Evolutionary conservation across 1,284 basidiomycete genomes (phyloP).

Genomic region (Dichomitus squalens): DNA sequence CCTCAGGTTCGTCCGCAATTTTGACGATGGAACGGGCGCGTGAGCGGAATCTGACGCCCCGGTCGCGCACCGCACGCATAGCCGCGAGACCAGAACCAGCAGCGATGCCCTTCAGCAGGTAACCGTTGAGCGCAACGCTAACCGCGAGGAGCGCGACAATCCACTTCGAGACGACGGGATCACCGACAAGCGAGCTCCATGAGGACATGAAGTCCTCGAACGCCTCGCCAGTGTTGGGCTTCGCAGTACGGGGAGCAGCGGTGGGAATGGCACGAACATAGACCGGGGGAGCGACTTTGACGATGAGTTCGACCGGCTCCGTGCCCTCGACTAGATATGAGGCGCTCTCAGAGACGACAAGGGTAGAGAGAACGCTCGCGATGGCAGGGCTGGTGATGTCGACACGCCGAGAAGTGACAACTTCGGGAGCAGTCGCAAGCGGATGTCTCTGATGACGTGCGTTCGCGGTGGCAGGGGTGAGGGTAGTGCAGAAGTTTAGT

Average conservation of each 20-base stretch:
- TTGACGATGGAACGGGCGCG: conserved; percentile 26
- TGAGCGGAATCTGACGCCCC: conserved; percentile 33
- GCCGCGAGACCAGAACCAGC: conserved; percentile 35
- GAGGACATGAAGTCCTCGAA: conserved; percentile 89
- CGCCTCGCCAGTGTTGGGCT: conserved; percentile 34
- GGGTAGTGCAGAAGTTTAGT: conserved; percentile 91
- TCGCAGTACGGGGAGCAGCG: conserved; percentile 14
- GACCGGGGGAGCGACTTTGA: conserved; percentile 73
- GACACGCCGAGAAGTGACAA: conserved; percentile 51
- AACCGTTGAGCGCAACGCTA: conserved; percentile 92
- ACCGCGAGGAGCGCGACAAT: conserved; percentile 89
- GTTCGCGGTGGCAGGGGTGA: conserved; percentile 75
- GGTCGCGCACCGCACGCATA: conserved; percentile 27
- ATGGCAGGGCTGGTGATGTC: conserved; percentile 67
- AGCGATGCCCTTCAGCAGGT: conserved; percentile 84
- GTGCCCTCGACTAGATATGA: conserved; percentile 32
- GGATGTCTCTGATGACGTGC: conserved; percentile 48
- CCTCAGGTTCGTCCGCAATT: conserved; percentile 29
- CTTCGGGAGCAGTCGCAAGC: conserved; percentile 26
- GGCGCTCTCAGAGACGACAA: conserved; percentile 46
- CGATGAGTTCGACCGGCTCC: conserved; percentile 51
- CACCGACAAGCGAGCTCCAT: conserved; percentile 96
- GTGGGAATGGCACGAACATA: conserved; percentile 55
- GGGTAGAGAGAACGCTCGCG: conserved; percentile 56
- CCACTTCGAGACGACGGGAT: conserved; percentile 96